Base-by-base conservation (phyloP, 2,329 filamentous ascomycete species). In the Didymellaceae sp. region DNA sequence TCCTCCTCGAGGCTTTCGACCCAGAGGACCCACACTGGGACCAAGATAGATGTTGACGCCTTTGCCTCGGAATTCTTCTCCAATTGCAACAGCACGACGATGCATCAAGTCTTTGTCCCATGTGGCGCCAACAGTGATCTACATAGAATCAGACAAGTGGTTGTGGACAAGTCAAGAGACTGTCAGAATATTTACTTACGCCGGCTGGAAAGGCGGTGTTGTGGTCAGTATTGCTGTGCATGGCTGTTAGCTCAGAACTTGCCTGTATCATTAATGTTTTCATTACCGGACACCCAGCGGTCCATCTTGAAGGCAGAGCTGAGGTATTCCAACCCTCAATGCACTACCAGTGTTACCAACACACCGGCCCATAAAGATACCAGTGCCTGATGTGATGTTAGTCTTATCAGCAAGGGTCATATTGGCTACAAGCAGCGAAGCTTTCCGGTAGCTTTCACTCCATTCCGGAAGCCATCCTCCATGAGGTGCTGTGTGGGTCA, bases 341-440 rank as follows among this genome's bases (percentile, higher is more conserved):
- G 86, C 88, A 51, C 86, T 89, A 9, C 89, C 88, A 0, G 88
- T 88, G 63, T 93, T 91, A 30, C 89, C 90, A 17, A 87, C 86
- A 59, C 90, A 94, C 30, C 68, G 57, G 24, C 78, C 88, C 88
- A 91, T 91, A 57, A 80, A 87, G 32, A 86, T 80, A 1, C 88
- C 88, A 1, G 82, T 86, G 3, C 89, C 89, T 1, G 83, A 82
- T 0, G 88, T 91, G 42, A 91, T 80, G 65, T 91, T 92, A 3
- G 87, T 86, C 75, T 92, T 93, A 69, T 92, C 89, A 2, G 88
- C 88, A 47, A 93, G 73, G 0, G 88, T 92, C 88, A 93, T 90
- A 38, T 84, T 82, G 44, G 84, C 82, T 13, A 93, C 89, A 11
- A 92, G 71, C 3, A 77, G 72, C 49, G 85, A 80, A 1, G 89